Evolutionary conservation across 2,329 filamentous ascomycete genomes (phyloP), one percentile per base, ranked within the genome.

Genomic region (Fusarium caatingaense): DNA sequence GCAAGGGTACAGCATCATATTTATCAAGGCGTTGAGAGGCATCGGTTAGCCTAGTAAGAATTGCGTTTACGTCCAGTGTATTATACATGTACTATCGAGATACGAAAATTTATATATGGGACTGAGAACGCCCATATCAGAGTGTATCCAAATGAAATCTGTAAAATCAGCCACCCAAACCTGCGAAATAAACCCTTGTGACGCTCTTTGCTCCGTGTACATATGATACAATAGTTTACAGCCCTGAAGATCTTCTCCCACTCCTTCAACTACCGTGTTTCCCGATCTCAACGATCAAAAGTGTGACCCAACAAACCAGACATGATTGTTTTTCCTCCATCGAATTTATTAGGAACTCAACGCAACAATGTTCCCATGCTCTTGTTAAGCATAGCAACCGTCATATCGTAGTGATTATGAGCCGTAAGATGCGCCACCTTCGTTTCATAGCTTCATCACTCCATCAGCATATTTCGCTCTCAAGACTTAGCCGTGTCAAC

Each of bases 381-480:
- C 76, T 91, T 88, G 75, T 94, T 94, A 57, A 94, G 82, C 91
- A 92, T 92, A 20, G 84, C 85, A 49, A 94, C 77, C 10, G 90
- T 93, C 81, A 87, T 87, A 56, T 93, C 86, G 76, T 92, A 93
- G 72, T 91, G 87, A 48, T 84, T 82, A 76, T 85, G 90, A 9
- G 84, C 79, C 51, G 76, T 74, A 25, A 65, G 49, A 30, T 72
- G 64, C 44, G 75, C 66, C 41, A 71, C 46, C 42, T 67, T 67
- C 34, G 73, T 51, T 16, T 62, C 59, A 30, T 66, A 25, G 21
- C 75, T 77, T 37, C 6, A 61, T 9, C 25, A 10, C 21, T 25
- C 32, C 30, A 61, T 66, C 15, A 66, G 63, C 25, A 66, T 18
- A 32, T 13, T 15, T 50, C 37, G 40, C 30, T 28, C 11, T 9